Evolutionary conservation across 495 filamentous ascomycete species (phyloP).

Genomic region (Glonium stellatum): DNA sequence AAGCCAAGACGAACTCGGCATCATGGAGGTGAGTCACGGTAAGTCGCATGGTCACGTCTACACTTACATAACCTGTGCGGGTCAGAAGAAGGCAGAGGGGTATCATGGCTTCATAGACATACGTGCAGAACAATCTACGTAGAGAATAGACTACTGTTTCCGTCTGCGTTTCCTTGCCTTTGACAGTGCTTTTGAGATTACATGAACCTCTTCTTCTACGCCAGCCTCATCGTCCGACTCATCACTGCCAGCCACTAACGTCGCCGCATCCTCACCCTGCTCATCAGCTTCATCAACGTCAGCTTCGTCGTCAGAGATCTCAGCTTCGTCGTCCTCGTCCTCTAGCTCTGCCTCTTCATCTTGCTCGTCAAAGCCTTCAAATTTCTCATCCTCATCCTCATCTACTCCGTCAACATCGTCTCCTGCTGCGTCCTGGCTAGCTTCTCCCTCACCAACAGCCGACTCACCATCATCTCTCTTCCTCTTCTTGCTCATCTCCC

Average conservation of each 20-base stretch:
- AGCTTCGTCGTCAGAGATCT: background rate
- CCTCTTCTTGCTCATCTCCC: slow-evolving; percentile 55
- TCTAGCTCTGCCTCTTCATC: slow-evolving; percentile 35
- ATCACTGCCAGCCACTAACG: slow-evolving; percentile 3
- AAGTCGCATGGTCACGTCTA: background rate
- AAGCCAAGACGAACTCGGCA: background rate
- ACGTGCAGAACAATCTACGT: background rate
- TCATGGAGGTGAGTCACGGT: background rate
- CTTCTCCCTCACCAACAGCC: slow-evolving; percentile 29
- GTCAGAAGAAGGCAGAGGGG: background rate
- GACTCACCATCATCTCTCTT: slow-evolving; percentile 35
- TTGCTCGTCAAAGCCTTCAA: slow-evolving; percentile 24
- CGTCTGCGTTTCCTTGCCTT: slow-evolving; percentile 14
- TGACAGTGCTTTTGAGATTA: slow-evolving; percentile 16
- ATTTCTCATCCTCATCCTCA: slow-evolving; percentile 24
- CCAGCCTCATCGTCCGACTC: slow-evolving; percentile 1
- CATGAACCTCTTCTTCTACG: slow-evolving; percentile 19
- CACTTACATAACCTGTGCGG: no score
- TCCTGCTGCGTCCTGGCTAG: slow-evolving; percentile 28
- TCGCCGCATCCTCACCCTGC: slow-evolving; percentile 4
- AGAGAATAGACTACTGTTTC: background rate
- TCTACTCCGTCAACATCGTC: slow-evolving; percentile 37
- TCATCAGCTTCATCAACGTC: slow-evolving; percentile 9
- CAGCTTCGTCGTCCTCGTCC: slow-evolving; percentile 15
- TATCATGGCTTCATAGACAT: background rate